Evolutionary conservation across 2,329 filamentous ascomycete species (phyloP), one percentile per base, ranked within the genome.

Genomic region (Pyricularia pennisetigena): DNA sequence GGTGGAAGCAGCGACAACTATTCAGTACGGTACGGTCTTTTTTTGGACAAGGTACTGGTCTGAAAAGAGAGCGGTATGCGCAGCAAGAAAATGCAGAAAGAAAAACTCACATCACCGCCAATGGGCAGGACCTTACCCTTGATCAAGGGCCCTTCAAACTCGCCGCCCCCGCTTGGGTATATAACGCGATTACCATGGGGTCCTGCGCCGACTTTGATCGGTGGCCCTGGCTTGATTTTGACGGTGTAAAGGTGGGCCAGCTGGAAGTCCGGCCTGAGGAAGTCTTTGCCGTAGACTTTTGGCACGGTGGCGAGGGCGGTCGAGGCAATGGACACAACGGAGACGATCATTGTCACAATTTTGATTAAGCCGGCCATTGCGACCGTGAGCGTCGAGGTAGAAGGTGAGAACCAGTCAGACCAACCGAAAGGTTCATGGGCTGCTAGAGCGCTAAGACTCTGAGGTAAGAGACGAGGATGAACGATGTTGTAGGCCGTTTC

Each of bases 241-340:
- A 67, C 54, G 7, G 54, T 67, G 66, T 62, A 67, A 1, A 67
- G 54, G 66, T 61, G 59, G 4, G 49, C 54, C 54, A 67, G 66
- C 41, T 66, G 57, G 8, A 61, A 4, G 9, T 61, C 57, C n/a
- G 57, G 57, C 16, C 57, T 23, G 12, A 16, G 6, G 8, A 12
- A 3, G n/a, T 24, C 57, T 26, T 7, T 12, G 5, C 24, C 57
- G 24, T 23, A 26, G 14, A 61, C n/a, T n/a, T 16, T n/a, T 16
- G 41, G 41, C 41, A 49, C 2, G 5, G 14, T 4, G 41, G 41
- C 41, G 41, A 49, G 16, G 41, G 20, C 6, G 41, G 16, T 49
- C 41, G 41, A n/a, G 14, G 9, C 2, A 16, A 49, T 16, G 6
- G 41, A n/a, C 41, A 49, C 2, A 4, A n/a, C 4, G 41, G 41